Conservation (phyloP, 2,329 filamentous ascomycete genomes). For the Dactylellina cionopaga region DNA sequence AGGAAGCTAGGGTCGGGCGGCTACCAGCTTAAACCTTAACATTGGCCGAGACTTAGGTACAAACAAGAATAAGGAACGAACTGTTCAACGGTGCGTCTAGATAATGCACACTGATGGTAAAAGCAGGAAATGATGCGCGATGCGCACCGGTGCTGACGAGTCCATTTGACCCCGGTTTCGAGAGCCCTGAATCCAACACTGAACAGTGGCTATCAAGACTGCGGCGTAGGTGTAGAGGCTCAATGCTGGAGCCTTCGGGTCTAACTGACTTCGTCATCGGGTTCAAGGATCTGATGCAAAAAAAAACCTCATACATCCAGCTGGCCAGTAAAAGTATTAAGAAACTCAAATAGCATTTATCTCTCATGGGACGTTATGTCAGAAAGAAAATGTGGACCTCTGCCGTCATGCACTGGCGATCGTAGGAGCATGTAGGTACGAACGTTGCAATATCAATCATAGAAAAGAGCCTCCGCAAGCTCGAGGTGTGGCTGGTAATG, state of each 20-base stretch:
- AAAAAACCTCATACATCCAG: too few species aligned
- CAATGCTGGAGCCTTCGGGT: too few species aligned
- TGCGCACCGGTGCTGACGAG: slow-evolving; percentile 46
- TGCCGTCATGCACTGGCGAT: too few species aligned
- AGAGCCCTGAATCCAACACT: slow-evolving; percentile 17
- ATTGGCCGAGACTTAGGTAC: background rate
- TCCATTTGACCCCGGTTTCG: slow-evolving; percentile 20
- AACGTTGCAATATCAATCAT: slow-evolving; percentile 10
- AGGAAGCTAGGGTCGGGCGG: slow-evolving; percentile 26
- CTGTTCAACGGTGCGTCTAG: slow-evolving; percentile 20
- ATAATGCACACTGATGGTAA: slow-evolving; percentile 17
- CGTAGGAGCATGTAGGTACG: slow-evolving; percentile 31
- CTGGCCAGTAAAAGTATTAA: too few species aligned
- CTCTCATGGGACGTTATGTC: too few species aligned
- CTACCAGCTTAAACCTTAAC: slow-evolving; percentile 24
- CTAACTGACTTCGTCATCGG: slow-evolving; percentile 8
- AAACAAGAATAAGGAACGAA: background rate
- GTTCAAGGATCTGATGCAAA: too few species aligned
- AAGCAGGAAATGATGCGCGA: slow-evolving; percentile 44
- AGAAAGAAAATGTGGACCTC: too few species aligned
- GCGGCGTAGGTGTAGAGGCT: too few species aligned
- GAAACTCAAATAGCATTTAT: too few species aligned
- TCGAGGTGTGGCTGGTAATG: slow-evolving; percentile 33
- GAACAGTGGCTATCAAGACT: slow-evolving; percentile 5
- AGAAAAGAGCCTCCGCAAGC: slow-evolving; percentile 7